These are phyloP conservation scores for Guillardia theta DNA, from an alignment of 78 protist genomes.

Conservation along the genomic window DNA sequence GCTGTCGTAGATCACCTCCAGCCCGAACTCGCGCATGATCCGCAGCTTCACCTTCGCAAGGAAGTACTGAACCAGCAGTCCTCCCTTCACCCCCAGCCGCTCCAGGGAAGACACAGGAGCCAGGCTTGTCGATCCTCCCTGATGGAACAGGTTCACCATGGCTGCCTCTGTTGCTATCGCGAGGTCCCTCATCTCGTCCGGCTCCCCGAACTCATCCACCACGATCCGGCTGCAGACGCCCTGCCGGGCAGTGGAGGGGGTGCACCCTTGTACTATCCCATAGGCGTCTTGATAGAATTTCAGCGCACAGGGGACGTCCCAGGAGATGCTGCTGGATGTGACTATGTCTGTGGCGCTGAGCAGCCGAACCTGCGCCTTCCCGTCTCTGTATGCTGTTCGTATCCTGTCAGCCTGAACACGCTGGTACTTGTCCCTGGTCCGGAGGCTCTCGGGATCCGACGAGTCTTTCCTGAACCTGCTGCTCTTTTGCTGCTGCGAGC, in stretches of 20 bases:
- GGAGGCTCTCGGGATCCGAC: not conserved
- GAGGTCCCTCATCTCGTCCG: not conserved
- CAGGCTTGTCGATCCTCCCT: not conserved
- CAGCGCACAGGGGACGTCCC: not conserved
- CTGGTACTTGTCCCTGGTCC: not conserved
- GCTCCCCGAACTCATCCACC: not conserved
- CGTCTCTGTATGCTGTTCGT: not conserved
- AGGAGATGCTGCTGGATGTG: not conserved
- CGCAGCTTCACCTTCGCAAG: not conserved
- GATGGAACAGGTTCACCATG: not conserved
- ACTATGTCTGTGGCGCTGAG: not conserved
- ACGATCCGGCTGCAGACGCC: not conserved
- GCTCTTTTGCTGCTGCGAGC: not conserved
- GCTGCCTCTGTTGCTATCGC: not conserved
- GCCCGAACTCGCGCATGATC: not conserved
- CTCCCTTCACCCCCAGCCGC: not conserved
- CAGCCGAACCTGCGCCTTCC: not conserved
- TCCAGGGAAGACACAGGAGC: not conserved
- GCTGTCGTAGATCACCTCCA: not conserved
- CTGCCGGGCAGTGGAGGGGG: not conserved
- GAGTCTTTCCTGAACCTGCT: not conserved
- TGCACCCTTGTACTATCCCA: not conserved
- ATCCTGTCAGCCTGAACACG: not conserved
- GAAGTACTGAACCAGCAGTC: not conserved
- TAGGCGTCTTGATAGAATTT: slow-evolving; percentile 7